Evolutionary conservation across 306 rosid genomes (phyloP).

Genomic region (Mimosa bimucronata): DNA sequence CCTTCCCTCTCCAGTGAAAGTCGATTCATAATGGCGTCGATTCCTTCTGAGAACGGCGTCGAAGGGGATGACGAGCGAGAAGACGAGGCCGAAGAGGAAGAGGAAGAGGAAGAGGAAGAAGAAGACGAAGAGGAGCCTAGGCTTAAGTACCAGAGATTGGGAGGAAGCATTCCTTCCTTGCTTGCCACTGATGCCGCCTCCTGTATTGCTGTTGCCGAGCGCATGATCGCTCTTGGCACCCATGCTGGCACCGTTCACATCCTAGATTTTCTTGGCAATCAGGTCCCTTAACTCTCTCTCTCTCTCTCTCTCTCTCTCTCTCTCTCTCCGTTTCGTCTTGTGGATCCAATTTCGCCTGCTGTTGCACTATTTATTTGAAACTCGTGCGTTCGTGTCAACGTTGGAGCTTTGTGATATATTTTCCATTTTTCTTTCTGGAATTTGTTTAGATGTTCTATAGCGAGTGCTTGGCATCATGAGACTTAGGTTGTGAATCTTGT

Average conservation of each 20-base stretch:
- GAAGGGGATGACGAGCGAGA: constrained; percentile 90
- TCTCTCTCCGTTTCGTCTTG: background rate
- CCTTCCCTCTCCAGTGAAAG: background rate
- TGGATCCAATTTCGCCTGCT: background rate
- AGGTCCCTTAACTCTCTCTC: constrained; percentile 51
- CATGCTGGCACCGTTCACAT: constrained; percentile 77
- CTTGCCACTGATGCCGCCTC: constrained; percentile 71
- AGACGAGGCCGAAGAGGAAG: constrained; percentile 63
- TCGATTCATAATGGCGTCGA: constrained; percentile 58
- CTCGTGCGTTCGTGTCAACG: background rate
- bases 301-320: background rate
- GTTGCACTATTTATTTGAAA: background rate
- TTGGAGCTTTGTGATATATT: constrained; percentile 1
- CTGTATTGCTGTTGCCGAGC: constrained; percentile 76
- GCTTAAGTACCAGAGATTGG: constrained; percentile 91
- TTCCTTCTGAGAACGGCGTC: constrained; percentile 73
- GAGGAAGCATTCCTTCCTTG: constrained; percentile 75
- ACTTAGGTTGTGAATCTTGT: background rate
- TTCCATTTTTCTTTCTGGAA: background rate
- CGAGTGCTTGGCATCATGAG: background rate
- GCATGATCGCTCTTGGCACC: constrained; percentile 90
- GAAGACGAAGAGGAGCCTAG: constrained; percentile 66
- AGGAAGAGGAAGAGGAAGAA: constrained; percentile 53
- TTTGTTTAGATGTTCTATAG: background rate
- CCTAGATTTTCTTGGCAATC: constrained; percentile 88